Conservation (phyloP, 1,139 yeast genomes). For the Yamadazyma triangularis region DNA sequence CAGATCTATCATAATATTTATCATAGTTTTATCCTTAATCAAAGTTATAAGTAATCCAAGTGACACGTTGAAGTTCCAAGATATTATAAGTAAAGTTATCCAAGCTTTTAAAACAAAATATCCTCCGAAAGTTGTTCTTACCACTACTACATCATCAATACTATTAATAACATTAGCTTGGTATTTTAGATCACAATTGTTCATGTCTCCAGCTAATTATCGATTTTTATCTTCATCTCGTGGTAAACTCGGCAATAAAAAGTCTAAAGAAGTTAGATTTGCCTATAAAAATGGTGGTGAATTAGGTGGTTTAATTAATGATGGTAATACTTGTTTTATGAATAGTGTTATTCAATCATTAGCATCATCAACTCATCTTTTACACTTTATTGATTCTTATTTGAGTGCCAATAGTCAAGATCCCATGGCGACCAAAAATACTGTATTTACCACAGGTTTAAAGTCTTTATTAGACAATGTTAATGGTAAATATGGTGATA, state of each 20-base stretch:
- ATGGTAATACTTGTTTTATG: constrained; percentile 93
- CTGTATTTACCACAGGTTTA: constrained; percentile 52
- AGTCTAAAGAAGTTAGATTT: constrained; percentile 26
- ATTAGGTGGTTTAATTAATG: constrained; percentile 82
- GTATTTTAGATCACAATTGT: neutral
- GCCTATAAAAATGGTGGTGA: constrained; percentile 60
- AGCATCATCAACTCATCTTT: constrained; percentile 66
- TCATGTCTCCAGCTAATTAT: too few relatives aligned
- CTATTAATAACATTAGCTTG: constrained; percentile 4
- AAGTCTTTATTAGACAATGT: constrained; percentile 47
- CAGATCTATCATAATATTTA: neutral
- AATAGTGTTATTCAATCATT: constrained; percentile 81
- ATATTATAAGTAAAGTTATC: neutral
- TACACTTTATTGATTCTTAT: constrained; percentile 51
- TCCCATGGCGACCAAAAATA: constrained; percentile 17
- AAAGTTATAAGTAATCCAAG: neutral
- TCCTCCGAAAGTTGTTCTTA: too few relatives aligned
- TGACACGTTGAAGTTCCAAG: neutral
- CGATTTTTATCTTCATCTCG: constrained; percentile 2
- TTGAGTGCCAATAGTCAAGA: constrained; percentile 25
- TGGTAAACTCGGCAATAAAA: constrained; percentile 10
- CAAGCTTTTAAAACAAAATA: too few relatives aligned
- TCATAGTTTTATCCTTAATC: too few relatives aligned
- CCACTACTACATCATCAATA: too few relatives aligned
- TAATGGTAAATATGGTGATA: constrained; percentile 52